A percentile compares a stretch with the other conserved stretches of the same genome.
These are phyloP conservation scores for Pythium chondricola DNA, from an alignment of 352 stramenopile genomes.

Conservation along the genomic window DNA sequence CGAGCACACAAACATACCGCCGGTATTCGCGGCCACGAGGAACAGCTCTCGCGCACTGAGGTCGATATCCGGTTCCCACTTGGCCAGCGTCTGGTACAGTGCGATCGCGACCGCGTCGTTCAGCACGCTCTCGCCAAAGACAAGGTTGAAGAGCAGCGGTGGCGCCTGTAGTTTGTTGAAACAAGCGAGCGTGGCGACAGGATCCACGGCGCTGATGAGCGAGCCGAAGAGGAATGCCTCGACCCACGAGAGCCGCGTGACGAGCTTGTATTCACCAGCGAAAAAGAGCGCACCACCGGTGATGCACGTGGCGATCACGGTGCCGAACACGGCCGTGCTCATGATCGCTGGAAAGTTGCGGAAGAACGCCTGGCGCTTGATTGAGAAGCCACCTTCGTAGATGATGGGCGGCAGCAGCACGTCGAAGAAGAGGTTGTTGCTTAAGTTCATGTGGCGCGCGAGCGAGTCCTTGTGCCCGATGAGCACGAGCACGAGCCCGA, in stretches of 20 bases:
- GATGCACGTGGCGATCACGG: constrained; percentile 68
- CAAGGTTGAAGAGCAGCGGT: constrained; percentile 91
- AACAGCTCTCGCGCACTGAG: constrained; percentile 59
- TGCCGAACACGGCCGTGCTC: constrained; percentile 76
- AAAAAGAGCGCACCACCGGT: constrained; percentile 69
- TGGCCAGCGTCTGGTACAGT: constrained; percentile 89
- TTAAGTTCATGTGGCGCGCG: constrained; percentile 75
- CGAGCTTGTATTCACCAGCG: constrained; percentile 44
- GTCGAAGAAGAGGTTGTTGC: constrained; percentile 87
- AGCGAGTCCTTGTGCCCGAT: constrained; percentile 57
- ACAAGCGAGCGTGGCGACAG: constrained; percentile 89
- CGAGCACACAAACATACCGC: constrained; percentile 76
- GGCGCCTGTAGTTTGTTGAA: constrained; percentile 88
- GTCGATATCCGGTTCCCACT: constrained; percentile 77
- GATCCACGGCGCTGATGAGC: constrained; percentile 91
- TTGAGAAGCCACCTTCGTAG: constrained; percentile 82
- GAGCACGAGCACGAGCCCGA: constrained; percentile 65
- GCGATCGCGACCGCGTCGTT: constrained; percentile 94
- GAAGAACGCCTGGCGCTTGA: constrained; percentile 83
- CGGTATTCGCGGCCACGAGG: constrained; percentile 55
- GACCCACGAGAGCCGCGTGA: constrained; percentile 82
- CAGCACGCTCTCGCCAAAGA: constrained; percentile 93
- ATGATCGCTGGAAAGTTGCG: constrained; percentile 84
- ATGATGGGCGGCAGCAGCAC: constrained; percentile 83
- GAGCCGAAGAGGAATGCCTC: constrained; percentile 91